Evolutionary conservation across 2,329 filamentous ascomycete species (phyloP).

Genomic region (Sporothrix luriei): DNA sequence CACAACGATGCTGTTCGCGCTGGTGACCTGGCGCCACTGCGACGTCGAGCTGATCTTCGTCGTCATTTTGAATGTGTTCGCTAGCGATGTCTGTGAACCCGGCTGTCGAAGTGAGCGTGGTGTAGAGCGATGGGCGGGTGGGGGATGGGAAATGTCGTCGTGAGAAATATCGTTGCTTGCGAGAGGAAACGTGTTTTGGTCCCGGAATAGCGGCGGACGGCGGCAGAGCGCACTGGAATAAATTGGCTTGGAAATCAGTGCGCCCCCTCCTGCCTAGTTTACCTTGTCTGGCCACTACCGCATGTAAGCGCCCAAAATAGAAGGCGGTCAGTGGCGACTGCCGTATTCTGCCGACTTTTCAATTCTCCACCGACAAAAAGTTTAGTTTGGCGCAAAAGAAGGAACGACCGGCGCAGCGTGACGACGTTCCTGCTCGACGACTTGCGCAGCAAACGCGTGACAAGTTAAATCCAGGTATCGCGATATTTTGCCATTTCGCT

Average conservation of each 20-base stretch:
- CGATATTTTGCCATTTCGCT: background rate
- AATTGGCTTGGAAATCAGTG: conserved; percentile 15
- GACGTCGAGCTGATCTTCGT: conserved; percentile 64
- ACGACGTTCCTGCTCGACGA: conserved; percentile 7
- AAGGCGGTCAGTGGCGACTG: conserved; percentile 37
- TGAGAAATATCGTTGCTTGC: conserved; percentile 9
- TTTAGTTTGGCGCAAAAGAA: conserved; percentile 29
- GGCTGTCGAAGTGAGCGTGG: background rate
- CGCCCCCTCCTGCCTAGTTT: conserved; percentile 8
- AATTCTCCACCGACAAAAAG: conserved; percentile 32
- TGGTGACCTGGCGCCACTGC: conserved; percentile 73
- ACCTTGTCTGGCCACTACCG: background rate
- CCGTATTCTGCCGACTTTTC: conserved; percentile 38
- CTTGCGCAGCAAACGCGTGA: background rate
- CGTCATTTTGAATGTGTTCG: conserved; percentile 47
- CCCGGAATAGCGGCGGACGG: conserved; percentile 9
- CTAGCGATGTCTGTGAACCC: background rate
- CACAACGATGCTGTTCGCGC: conserved; percentile 76
- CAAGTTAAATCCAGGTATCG: background rate
- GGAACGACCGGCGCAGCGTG: background rate
- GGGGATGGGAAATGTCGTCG: background rate
- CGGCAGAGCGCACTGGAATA: background rate
- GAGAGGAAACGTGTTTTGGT: conserved; percentile 22
- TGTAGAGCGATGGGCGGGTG: background rate
- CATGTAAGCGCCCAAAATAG: conserved; percentile 13